phyloP scores from a whole-genome alignment of 768 basidiomycete species.

The Lyophyllum semitale region DNA sequence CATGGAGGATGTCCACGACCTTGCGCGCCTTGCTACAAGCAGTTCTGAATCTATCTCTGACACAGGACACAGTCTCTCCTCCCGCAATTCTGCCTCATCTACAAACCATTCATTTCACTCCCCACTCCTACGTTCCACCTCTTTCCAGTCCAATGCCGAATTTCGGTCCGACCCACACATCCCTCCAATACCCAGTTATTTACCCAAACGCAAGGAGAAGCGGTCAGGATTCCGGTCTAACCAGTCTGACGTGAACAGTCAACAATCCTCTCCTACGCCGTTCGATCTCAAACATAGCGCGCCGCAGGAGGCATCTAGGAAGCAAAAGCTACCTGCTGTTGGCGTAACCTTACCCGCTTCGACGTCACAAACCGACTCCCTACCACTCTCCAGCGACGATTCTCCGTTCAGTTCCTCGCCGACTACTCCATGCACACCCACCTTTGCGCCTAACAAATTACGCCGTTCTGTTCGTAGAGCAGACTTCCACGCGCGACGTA shows the following conservation, averaged over 20 bases:
- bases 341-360: slow-evolving; percentile 6
- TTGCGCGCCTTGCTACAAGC: background rate
- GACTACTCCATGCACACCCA: background rate
- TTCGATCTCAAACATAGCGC: background rate
- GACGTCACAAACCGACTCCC: background rate
- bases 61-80: slow-evolving; percentile 1
- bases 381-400: slow-evolving; percentile 5
- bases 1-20: slow-evolving; percentile 13
- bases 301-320: background rate
- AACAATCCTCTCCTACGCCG: slow-evolving; percentile 6
- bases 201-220: background rate
- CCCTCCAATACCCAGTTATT: background rate
- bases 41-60: slow-evolving; percentile 9
- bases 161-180: background rate
- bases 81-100: background rate
- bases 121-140: slow-evolving; percentile 1
- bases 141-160: background rate
- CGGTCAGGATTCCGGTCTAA: background rate
- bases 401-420: background rate
- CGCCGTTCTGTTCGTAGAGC: background rate
- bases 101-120: slow-evolving; percentile 4
- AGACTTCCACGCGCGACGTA: slow-evolving; percentile 7
- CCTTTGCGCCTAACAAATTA: background rate
- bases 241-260: background rate
- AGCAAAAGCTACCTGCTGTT: background rate